Percentiles rank a stretch among this genome's conserved stretches.
Evolutionary conservation across 805 yeast species (phyloP).

Genomic region (Allodekkera sacchari): DNA sequence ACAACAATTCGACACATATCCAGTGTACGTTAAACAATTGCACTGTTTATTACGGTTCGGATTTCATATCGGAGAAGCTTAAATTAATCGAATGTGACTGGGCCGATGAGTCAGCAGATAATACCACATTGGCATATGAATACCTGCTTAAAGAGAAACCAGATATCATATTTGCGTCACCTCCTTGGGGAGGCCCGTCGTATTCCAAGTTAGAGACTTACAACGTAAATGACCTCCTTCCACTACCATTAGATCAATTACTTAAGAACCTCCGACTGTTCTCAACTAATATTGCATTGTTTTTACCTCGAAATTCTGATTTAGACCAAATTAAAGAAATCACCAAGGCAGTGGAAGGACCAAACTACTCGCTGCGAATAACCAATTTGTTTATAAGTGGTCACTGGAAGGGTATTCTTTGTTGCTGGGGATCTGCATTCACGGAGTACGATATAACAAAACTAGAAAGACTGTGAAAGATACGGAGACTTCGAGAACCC

Average conservation of each 20-base stretch:
- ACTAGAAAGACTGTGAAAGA: no score
- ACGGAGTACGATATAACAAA: no score
- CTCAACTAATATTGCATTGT: slow-evolving; percentile 43
- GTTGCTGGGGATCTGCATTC: slow-evolving; percentile 51
- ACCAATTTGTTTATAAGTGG: neutral
- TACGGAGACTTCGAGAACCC: no score
- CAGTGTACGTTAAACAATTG: slow-evolving; percentile 61
- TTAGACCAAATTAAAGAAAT: slow-evolving; percentile 40
- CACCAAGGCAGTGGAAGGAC: slow-evolving; percentile 38
- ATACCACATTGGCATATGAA: slow-evolving; percentile 4
- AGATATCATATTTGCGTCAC: slow-evolving; percentile 59
- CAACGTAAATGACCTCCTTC: slow-evolving; percentile 37
- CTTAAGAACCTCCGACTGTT: slow-evolving; percentile 32
- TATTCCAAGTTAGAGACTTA: slow-evolving; percentile 36
- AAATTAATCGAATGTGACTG: slow-evolving; percentile 44
- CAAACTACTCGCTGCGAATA: slow-evolving; percentile 5
- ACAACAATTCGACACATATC: slow-evolving; percentile 50
- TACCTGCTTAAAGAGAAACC: slow-evolving; percentile 18
- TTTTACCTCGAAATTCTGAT: slow-evolving; percentile 54
- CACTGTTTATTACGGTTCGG: slow-evolving; percentile 35
- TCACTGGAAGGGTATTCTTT: slow-evolving; percentile 40
- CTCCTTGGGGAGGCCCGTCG: slow-evolving; percentile 83
- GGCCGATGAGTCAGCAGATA: slow-evolving; percentile 10
- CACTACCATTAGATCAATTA: slow-evolving; percentile 37
- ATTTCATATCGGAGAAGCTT: slow-evolving; percentile 40